phyloP scores from a whole-genome alignment of 306 rosid genomes.

The Fragaria iinumae region DNA sequence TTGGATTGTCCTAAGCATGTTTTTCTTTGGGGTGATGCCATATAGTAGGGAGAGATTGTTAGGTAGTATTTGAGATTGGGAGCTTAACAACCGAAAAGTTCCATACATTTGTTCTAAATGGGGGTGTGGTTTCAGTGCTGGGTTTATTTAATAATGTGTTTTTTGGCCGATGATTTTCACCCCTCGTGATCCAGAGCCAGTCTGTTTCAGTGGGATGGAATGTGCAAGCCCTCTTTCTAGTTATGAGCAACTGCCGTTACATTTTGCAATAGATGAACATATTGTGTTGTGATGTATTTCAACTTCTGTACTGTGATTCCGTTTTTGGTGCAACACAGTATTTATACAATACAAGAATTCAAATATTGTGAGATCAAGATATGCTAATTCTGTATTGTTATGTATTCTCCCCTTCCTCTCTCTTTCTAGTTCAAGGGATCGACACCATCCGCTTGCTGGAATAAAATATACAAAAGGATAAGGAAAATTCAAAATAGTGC shows the following conservation, averaged over 20 bases:
- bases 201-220: not conserved
- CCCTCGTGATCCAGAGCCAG: not conserved
- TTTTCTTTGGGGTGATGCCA: not conserved
- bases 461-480: conserved; percentile 69
- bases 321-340: not conserved
- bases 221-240: not conserved
- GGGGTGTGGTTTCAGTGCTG: not conserved
- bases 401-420: conserved; percentile 16
- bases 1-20: not conserved
- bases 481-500: conserved; percentile 44
- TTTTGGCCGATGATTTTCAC: not conserved
- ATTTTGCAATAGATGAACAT: not conserved
- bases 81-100: not conserved
- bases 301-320: not conserved
- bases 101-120: not conserved
- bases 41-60: not conserved
- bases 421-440: conserved; percentile 64
- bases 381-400: conserved; percentile 12
- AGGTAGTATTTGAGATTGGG: conserved; percentile 1
- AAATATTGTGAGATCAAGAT: not conserved
- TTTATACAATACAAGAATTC: not conserved
- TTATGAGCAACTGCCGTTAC: not conserved
- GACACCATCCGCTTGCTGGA: conserved; percentile 93
- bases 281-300: not conserved
- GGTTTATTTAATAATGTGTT: not conserved